Percentiles rank a stretch among this genome's conserved stretches.
These are phyloP conservation scores for Colletotrichum sansevieriae DNA, from an alignment of 2,329 filamentous ascomycete genomes.

Conservation along the genomic window DNA sequence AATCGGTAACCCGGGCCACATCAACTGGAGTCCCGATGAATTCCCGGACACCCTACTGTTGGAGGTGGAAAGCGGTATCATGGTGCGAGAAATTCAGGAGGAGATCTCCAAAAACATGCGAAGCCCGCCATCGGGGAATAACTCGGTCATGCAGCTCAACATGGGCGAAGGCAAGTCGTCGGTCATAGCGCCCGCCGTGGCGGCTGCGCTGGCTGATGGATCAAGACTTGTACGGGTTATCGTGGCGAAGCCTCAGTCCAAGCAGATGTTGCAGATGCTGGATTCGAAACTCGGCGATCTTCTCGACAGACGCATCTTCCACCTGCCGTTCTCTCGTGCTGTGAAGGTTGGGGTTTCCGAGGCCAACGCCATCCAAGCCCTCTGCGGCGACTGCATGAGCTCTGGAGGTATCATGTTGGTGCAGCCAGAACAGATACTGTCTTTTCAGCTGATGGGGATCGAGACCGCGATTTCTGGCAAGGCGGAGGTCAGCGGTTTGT, in stretches of 20 bases:
- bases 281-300: slow-evolving; percentile 68
- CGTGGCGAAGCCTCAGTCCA: slow-evolving; percentile 71
- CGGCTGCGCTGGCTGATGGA: slow-evolving; percentile 67
- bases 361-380: slow-evolving; percentile 51
- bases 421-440: slow-evolving; percentile 74
- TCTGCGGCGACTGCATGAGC: slow-evolving; percentile 61
- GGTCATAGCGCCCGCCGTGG: slow-evolving; percentile 73
- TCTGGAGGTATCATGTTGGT: slow-evolving; percentile 68
- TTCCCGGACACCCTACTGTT: slow-evolving; percentile 73
- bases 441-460: slow-evolving; percentile 72
- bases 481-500: slow-evolving; percentile 45
- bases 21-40: slow-evolving; percentile 64
- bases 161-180: slow-evolving; percentile 81
- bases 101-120: slow-evolving; percentile 68
- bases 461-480: slow-evolving; percentile 58
- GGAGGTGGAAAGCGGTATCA: slow-evolving; percentile 72
- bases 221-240: slow-evolving; percentile 67
- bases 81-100: slow-evolving; percentile 71
- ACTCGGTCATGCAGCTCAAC: slow-evolving; percentile 74
- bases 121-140: slow-evolving; percentile 52
- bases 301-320: slow-evolving; percentile 64
- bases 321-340: slow-evolving; percentile 70
- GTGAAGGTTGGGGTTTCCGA: slow-evolving; percentile 51
- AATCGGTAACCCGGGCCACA: slow-evolving; percentile 64
- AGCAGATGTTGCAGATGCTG: slow-evolving; percentile 72